These are phyloP conservation scores for Gossypium rotundifolium DNA, from an alignment of 345 rosid genomes.

Conservation along the genomic window DNA sequence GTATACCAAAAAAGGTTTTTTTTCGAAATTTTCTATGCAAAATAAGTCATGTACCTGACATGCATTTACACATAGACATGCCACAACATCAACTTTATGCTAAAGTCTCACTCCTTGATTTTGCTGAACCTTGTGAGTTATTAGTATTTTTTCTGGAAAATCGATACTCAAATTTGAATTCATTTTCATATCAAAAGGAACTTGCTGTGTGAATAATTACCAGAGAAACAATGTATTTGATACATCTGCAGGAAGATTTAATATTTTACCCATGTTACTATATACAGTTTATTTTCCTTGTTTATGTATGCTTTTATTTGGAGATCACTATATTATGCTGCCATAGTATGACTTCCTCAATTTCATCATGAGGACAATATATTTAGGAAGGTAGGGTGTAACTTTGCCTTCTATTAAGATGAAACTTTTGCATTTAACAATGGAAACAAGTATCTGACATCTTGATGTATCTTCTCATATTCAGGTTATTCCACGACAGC, in stretches of 20 bases:
- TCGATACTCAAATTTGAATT: neutral
- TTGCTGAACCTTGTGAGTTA: neutral
- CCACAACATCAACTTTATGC: neutral
- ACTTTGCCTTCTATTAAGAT: neutral
- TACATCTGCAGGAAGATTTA: neutral
- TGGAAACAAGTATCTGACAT: neutral
- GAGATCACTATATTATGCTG: neutral
- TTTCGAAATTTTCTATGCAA: neutral
- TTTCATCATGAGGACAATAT: neutral
- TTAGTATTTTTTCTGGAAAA: neutral
- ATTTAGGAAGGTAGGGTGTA: neutral
- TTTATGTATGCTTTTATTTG: neutral
- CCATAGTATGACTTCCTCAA: constrained; percentile 33
- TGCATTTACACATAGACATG: neutral
- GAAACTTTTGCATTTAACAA: neutral
- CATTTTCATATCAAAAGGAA: neutral
- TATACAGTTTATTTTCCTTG: neutral
- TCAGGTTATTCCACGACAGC: constrained; percentile 93
- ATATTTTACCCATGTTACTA: neutral
- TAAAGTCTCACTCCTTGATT: neutral
- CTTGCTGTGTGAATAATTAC: neutral
- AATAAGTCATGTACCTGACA: neutral
- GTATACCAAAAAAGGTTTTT: neutral
- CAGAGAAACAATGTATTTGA: neutral
- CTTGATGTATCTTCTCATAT: constrained; percentile 9